A percentile compares a stretch with the other conserved stretches of the same genome.
These are phyloP conservation scores for Beauveria brongniartii DNA, from an alignment of 2,329 filamentous ascomycete species.

Conservation along the genomic window DNA sequence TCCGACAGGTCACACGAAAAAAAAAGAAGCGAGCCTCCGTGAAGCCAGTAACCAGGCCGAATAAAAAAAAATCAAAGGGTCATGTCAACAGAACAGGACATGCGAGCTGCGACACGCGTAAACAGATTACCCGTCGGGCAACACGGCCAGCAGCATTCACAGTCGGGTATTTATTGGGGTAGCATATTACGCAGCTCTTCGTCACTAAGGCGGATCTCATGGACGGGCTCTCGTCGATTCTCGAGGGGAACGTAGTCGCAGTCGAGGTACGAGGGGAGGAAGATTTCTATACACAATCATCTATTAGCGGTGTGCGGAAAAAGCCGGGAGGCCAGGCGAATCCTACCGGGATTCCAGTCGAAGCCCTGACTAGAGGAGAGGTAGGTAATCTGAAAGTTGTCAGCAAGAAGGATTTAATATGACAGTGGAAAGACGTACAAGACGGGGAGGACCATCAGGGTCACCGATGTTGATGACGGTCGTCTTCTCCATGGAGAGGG, in stretches of 20 bases:
- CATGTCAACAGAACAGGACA: background rate
- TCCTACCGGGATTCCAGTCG: constrained; percentile 68
- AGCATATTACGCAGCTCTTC: constrained; percentile 65
- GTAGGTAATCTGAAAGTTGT: constrained; percentile 58
- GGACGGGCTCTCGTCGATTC: constrained; percentile 65
- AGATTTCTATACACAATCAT: constrained; percentile 53
- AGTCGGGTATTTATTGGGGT: constrained; percentile 39
- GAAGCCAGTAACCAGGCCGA: background rate
- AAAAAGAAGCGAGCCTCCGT: background rate
- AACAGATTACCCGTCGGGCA: background rate
- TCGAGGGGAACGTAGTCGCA: constrained; percentile 68
- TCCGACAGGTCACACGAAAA: background rate
- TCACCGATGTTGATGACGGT: constrained; percentile 75
- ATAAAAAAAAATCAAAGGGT: background rate
- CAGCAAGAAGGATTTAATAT: background rate
- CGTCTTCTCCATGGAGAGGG: constrained; percentile 65
- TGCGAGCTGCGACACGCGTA: background rate
- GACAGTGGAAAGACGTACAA: constrained; percentile 42
- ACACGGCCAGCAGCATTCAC: background rate
- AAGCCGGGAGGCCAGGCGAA: background rate
- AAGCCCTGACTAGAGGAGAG: constrained; percentile 74
- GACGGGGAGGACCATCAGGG: constrained; percentile 60
- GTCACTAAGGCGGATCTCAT: constrained; percentile 70
- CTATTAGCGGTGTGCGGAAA: constrained; percentile 3
- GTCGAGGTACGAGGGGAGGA: constrained; percentile 70